phyloP scores from a whole-genome alignment of 1,284 basidiomycete species.

The Ustilago esculenta region DNA sequence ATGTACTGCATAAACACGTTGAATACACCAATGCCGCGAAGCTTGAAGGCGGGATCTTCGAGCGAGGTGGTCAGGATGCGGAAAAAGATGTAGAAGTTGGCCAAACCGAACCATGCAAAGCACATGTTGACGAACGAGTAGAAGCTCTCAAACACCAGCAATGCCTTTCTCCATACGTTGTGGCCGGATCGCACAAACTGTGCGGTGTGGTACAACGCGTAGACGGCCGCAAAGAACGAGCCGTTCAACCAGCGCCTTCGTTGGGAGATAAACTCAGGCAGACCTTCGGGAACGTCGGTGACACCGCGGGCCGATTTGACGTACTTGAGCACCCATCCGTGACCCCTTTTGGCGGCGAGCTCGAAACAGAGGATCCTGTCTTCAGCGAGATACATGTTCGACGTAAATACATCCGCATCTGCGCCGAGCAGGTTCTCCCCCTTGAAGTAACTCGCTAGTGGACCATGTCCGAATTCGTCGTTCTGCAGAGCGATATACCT shows the following conservation, averaged over 20 bases:
- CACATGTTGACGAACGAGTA: constrained; percentile 89
- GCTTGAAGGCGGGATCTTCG: constrained; percentile 78
- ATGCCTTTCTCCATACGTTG: constrained; percentile 77
- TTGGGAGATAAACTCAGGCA: constrained; percentile 95
- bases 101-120: constrained; percentile 89
- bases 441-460: constrained; percentile 94
- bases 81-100: constrained; percentile 96
- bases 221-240: constrained; percentile 89
- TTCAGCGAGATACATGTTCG: constrained; percentile 70
- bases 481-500: constrained; percentile 90
- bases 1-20: constrained; percentile 85
- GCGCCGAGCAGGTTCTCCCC: constrained; percentile 89
- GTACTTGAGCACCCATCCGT: constrained; percentile 92
- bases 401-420: constrained; percentile 94
- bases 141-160: constrained; percentile 81
- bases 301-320: constrained; percentile 95
- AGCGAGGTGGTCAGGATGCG: constrained; percentile 89
- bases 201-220: constrained; percentile 73
- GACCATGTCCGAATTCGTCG: constrained; percentile 83
- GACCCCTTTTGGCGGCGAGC: constrained; percentile 88
- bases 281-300: constrained; percentile 89
- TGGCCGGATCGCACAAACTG: constrained; percentile 89
- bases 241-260: constrained; percentile 85
- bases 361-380: constrained; percentile 94
- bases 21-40: constrained; percentile 78